Evolutionary conservation across 192 early-diverging fungal species (phyloP).

Genomic region (Blastocladiella britannica): DNA sequence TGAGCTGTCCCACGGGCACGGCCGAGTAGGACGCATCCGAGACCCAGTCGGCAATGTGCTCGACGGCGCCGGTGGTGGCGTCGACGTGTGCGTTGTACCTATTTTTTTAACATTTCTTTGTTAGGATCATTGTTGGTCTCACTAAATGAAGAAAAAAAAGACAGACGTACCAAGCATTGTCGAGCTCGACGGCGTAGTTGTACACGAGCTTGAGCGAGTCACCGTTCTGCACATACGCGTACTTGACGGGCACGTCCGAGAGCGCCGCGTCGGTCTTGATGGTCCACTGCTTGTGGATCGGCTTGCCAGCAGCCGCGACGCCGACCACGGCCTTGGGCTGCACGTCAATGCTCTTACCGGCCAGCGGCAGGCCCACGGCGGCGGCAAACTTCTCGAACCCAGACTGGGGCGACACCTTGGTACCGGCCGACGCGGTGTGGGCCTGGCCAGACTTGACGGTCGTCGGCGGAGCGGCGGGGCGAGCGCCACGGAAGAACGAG

Average conservation of each 20-base stretch:
- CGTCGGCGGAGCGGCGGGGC: neutral
- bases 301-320: neutral
- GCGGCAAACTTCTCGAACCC: neutral
- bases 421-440: neutral
- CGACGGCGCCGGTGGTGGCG: slow-evolving; percentile 32
- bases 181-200: slow-evolving; percentile 57
- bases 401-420: too few relatives aligned
- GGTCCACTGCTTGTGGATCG: neutral
- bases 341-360: neutral
- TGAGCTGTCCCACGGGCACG: slow-evolving; percentile 11
- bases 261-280: neutral
- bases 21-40: slow-evolving; percentile 14
- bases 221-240: slow-evolving; percentile 41
- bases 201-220: slow-evolving; percentile 49
- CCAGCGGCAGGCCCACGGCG: neutral
- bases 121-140: slow-evolving; percentile 37
- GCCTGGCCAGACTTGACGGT: slow-evolving; percentile 5
- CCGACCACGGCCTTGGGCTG: neutral
- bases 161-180: slow-evolving; percentile 47
- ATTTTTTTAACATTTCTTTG: too few relatives aligned
- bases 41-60: slow-evolving; percentile 67
- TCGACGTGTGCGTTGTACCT: slow-evolving; percentile 57
- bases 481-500: slow-evolving; percentile 24
- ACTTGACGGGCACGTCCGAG: slow-evolving; percentile 29
- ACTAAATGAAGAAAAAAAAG: slow-evolving; percentile 14